Percentiles rank a stretch among this genome's conserved stretches.
Evolutionary conservation across 148 eudicot species (phyloP).

Genomic region (Bassia scoparia): DNA sequence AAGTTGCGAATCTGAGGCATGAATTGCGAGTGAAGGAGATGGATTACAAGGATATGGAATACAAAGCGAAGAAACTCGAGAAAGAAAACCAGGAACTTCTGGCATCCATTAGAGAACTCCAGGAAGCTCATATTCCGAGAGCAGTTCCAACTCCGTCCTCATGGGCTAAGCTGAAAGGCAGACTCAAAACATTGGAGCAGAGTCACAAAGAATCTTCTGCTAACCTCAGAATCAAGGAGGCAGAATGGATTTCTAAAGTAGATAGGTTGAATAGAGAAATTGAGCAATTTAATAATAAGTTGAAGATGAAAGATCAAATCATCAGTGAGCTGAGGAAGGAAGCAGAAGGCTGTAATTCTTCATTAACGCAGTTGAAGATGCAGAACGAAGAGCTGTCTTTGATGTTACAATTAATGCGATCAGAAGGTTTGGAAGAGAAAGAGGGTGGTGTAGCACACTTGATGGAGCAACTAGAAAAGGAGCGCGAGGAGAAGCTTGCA

Average conservation of each 20-base stretch:
- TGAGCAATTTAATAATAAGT: slow-evolving; percentile 26
- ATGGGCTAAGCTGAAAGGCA: slow-evolving; percentile 56
- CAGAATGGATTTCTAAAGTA: slow-evolving; percentile 48
- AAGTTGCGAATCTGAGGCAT: slow-evolving; percentile 48
- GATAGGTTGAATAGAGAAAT: slow-evolving; percentile 46
- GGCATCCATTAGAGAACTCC: slow-evolving; percentile 57
- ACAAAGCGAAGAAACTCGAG: slow-evolving; percentile 52
- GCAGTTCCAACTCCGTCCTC: slow-evolving; percentile 49
- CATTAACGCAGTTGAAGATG: slow-evolving; percentile 43
- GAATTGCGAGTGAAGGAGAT: slow-evolving; percentile 56
- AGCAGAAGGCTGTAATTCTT: slow-evolving; percentile 42
- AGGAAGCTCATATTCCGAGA: slow-evolving; percentile 72
- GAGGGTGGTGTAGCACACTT: slow-evolving; percentile 28
- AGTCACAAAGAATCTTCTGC: slow-evolving; percentile 53
- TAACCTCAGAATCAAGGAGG: slow-evolving; percentile 55
- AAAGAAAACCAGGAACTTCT: slow-evolving; percentile 57
- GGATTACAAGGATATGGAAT: slow-evolving; percentile 55
- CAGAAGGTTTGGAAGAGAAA: slow-evolving; percentile 36
- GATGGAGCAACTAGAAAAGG: slow-evolving; percentile 48
- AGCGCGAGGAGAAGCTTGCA: slow-evolving; percentile 37
- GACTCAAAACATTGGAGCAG: slow-evolving; percentile 64
- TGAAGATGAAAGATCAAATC: slow-evolving; percentile 40
- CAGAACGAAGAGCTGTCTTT: slow-evolving; percentile 71
- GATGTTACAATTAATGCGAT: slow-evolving; percentile 45
- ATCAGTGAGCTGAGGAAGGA: slow-evolving; percentile 50